Conservation (phyloP, 768 basidiomycete genomes). For the Amanita rubescens region DNA sequence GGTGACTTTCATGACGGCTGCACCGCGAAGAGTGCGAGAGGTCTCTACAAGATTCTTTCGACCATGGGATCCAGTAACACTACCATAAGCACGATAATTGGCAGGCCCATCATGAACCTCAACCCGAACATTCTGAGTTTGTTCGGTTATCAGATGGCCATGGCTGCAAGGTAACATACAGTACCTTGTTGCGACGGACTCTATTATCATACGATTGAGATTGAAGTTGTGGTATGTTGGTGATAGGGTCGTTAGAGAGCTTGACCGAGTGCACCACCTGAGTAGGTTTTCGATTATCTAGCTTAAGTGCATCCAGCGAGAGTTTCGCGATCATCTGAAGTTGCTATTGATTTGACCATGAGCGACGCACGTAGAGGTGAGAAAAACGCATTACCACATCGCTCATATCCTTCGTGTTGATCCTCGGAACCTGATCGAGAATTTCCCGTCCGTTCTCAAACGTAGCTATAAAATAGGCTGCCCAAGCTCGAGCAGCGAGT, state of each 20-base stretch:
- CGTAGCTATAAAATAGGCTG: slow-evolving; percentile 37
- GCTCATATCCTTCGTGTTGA: slow-evolving; percentile 35
- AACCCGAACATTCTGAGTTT: slow-evolving; percentile 23
- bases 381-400: slow-evolving; percentile 20
- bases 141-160: not conserved
- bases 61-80: slow-evolving; percentile 36
- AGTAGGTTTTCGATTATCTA: slow-evolving; percentile 41
- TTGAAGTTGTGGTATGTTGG: slow-evolving; percentile 20
- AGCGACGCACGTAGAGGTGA: not conserved
- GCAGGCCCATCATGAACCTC: slow-evolving; percentile 20
- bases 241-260: not conserved
- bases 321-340: slow-evolving; percentile 40
- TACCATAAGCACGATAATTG: slow-evolving; percentile 34
- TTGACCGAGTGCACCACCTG: slow-evolving; percentile 28
- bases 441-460: slow-evolving; percentile 34
- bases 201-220: slow-evolving; percentile 32
- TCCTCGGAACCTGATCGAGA: slow-evolving; percentile 33
- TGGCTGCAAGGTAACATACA: slow-evolving; percentile 4
- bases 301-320: slow-evolving; percentile 34
- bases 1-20: slow-evolving; percentile 31
- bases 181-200: slow-evolving; percentile 30
- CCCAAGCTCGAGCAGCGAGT: slow-evolving; percentile 40
- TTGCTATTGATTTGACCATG: slow-evolving; percentile 15
- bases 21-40: slow-evolving; percentile 17
- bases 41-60: slow-evolving; percentile 21